phyloP scores from a whole-genome alignment of 352 stramenopile genomes.

The Phytophthora sp. region DNA sequence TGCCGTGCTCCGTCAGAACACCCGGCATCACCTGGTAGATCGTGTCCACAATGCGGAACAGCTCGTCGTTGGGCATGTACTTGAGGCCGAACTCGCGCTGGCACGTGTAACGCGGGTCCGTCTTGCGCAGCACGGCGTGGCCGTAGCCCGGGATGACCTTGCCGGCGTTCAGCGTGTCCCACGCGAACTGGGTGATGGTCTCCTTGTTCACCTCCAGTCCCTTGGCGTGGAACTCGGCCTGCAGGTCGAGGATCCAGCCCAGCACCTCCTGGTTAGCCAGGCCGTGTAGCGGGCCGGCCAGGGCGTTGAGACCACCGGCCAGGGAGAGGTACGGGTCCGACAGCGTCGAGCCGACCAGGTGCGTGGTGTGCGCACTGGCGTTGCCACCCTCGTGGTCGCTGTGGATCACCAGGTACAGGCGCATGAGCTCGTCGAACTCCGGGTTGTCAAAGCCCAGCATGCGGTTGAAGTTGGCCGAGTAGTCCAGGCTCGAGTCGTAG shows the following conservation, averaged over 20 bases:
- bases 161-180: slow-evolving; percentile 98
- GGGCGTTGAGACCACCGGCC: slow-evolving; percentile 95
- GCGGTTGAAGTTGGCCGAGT: slow-evolving; percentile 98
- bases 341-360: slow-evolving; percentile 98
- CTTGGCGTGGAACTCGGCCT: slow-evolving; percentile 96
- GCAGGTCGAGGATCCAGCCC: slow-evolving; percentile 93
- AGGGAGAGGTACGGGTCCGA: slow-evolving; percentile 98
- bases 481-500: slow-evolving; percentile 97
- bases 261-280: slow-evolving; percentile 99
- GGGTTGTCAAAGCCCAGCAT: slow-evolving; percentile 98
- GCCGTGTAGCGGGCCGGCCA: slow-evolving; percentile 98
- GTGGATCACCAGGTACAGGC: slow-evolving; percentile 99
- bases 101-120: slow-evolving; percentile 98
- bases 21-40: slow-evolving; percentile 99
- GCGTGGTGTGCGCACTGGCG: slow-evolving; percentile 97
- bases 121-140: slow-evolving; percentile 98
- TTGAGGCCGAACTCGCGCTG: slow-evolving; percentile 99
- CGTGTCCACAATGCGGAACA: slow-evolving; percentile 99
- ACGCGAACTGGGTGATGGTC: slow-evolving; percentile 99
- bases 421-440: slow-evolving; percentile 99
- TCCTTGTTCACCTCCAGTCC: slow-evolving; percentile 97
- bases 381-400: slow-evolving; percentile 99
- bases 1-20: slow-evolving; percentile 98
- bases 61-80: slow-evolving; percentile 98
- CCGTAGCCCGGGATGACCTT: slow-evolving; percentile 99